Conservation (phyloP, 2,329 filamentous ascomycete genomes). For the Hypoxylon sp. region DNA sequence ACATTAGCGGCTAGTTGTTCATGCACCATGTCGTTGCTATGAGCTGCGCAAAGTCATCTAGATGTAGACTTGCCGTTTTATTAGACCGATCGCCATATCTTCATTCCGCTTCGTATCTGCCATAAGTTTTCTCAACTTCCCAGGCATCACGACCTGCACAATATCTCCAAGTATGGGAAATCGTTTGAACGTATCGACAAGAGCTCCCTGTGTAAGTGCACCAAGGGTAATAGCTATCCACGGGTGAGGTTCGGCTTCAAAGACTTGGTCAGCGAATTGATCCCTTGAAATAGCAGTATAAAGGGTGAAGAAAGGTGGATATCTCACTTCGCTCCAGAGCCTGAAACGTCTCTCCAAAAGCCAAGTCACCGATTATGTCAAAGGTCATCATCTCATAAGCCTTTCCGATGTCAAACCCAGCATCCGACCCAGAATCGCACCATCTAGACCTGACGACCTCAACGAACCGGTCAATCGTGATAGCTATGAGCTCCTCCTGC, state of each 20-base stretch:
- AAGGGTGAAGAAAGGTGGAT: neutral
- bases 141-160: slow-evolving; percentile 15
- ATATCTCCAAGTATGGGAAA: slow-evolving; percentile 10
- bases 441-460: too few relatives aligned
- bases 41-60: neutral
- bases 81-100: slow-evolving; percentile 13
- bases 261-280: too few relatives aligned
- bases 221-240: slow-evolving; percentile 17
- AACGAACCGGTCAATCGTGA: slow-evolving; percentile 31
- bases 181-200: slow-evolving; percentile 17
- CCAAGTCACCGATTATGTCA: slow-evolving; percentile 21
- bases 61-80: slow-evolving; percentile 11
- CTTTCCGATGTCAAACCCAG: slow-evolving; percentile 20
- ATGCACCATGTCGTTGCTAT: too few relatives aligned
- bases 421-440: too few relatives aligned
- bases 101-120: slow-evolving; percentile 17
- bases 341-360: slow-evolving; percentile 16
- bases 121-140: slow-evolving; percentile 12
- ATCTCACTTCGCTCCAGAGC: slow-evolving; percentile 11
- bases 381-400: slow-evolving; percentile 17
- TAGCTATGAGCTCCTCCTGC: slow-evolving; percentile 30
- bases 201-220: slow-evolving; percentile 15
- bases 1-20: too few relatives aligned
- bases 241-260: slow-evolving; percentile 12
- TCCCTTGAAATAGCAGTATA: too few relatives aligned